These are phyloP conservation scores for Pleurotus tuber-regium DNA, from an alignment of 768 basidiomycete genomes.

Conservation along the genomic window DNA sequence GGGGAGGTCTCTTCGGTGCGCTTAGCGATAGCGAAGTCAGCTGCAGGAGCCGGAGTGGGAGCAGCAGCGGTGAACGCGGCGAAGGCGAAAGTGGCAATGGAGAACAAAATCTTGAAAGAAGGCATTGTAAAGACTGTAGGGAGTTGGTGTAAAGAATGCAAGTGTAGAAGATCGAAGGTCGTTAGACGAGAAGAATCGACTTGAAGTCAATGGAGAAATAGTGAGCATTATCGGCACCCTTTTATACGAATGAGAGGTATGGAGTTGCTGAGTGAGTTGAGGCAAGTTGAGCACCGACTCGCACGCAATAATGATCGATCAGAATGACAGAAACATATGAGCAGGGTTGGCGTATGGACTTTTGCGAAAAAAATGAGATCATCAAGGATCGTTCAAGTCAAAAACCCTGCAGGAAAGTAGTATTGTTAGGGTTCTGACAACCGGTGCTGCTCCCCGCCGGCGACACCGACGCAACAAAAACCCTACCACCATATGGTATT, in stretches of 20 bases:
- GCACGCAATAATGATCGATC: not conserved
- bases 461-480: not conserved
- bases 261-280: too few species aligned
- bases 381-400: slow-evolving; percentile 1
- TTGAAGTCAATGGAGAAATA: not conserved
- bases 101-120: slow-evolving; percentile 20
- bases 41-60: slow-evolving; percentile 8
- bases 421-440: not conserved
- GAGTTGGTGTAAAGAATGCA: slow-evolving; percentile 4
- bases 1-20: not conserved
- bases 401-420: not conserved
- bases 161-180: not conserved
- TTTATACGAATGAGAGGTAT: too few species aligned
- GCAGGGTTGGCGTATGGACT: not conserved
- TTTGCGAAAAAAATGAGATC: not conserved
- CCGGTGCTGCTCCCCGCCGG: not conserved
- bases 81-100: slow-evolving; percentile 21
- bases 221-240: too few species aligned
- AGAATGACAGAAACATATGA: not conserved
- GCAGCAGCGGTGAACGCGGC: slow-evolving; percentile 18
- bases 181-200: slow-evolving; percentile 5
- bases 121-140: slow-evolving; percentile 22
- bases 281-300: too few species aligned
- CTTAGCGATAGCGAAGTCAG: not conserved
- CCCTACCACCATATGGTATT: too few species aligned